Conservation (phyloP, 148 eudicot genomes). For the Cornus suecica region DNA sequence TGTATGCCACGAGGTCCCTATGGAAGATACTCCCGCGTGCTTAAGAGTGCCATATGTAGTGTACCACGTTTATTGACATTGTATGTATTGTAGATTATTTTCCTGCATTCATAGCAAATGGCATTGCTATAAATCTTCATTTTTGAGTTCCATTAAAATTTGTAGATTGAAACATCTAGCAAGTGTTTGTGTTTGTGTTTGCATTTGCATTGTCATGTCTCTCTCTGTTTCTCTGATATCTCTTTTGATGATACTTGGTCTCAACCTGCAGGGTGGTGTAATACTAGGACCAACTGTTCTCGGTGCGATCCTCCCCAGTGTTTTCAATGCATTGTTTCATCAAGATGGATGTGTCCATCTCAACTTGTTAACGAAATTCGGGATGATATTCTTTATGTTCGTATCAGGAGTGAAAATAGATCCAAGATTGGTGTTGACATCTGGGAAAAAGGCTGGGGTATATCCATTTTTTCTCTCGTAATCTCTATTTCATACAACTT, state of each 20-base stretch:
- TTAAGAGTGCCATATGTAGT: too few relatives aligned
- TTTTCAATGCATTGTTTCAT: constrained; percentile 14
- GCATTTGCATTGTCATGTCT: too few relatives aligned
- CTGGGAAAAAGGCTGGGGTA: constrained; percentile 32
- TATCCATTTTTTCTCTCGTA: constrained; percentile 18
- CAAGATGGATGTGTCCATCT: constrained; percentile 23
- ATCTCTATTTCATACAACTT: constrained; percentile 6
- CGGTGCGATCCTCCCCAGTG: constrained; percentile 9
- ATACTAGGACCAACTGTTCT: constrained; percentile 32
- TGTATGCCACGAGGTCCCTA: too few relatives aligned
- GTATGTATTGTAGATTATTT: too few relatives aligned
- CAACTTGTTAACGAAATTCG: constrained; percentile 25
- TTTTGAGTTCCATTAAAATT: not conserved
- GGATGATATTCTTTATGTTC: constrained; percentile 38
- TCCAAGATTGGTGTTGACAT: constrained; percentile 16
- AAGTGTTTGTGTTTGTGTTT: not conserved
- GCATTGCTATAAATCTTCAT: not conserved
- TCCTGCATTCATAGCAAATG: not conserved
- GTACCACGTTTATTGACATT: too few relatives aligned
- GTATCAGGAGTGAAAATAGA: constrained; percentile 37
- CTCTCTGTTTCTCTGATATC: not conserved
- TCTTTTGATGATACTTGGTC: not conserved
- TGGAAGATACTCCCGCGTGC: too few relatives aligned
- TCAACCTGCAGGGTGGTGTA: constrained; percentile 29
- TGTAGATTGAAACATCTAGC: not conserved